phyloP scores from a whole-genome alignment of 306 rosid species.

The Malus sylvestris region DNA sequence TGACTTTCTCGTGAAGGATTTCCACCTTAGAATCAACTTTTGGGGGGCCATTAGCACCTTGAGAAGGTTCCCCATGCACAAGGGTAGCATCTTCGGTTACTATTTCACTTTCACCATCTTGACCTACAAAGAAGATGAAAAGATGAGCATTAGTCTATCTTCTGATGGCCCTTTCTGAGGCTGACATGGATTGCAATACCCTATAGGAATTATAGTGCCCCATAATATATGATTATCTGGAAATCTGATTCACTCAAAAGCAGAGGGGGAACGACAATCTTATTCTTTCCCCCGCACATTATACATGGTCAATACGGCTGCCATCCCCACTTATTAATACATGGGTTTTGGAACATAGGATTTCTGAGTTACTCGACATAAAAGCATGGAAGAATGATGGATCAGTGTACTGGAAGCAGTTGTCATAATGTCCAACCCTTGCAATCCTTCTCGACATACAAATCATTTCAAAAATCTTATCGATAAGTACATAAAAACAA shows the following conservation, averaged over 20 bases:
- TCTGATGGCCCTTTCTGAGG: neutral
- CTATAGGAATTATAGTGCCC: no score
- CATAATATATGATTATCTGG: no score
- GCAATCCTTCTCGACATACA: neutral
- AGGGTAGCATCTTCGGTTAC: conserved; percentile 48
- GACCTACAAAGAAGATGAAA: conserved; percentile 26
- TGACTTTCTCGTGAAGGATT: conserved; percentile 73
- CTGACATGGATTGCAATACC: neutral
- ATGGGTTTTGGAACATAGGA: neutral
- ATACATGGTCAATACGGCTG: neutral
- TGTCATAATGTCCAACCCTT: neutral
- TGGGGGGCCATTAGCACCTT: conserved; percentile 49
- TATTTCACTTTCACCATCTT: conserved; percentile 22
- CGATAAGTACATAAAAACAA: no score
- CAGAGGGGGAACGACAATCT: neutral
- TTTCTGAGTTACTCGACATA: neutral
- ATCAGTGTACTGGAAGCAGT: neutral
- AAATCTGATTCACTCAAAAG: neutral
- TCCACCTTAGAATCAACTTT: conserved; percentile 73
- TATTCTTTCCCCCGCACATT: neutral
- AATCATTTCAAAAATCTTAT: neutral
- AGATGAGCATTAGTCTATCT: neutral
- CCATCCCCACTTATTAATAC: neutral
- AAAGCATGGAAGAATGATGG: neutral
- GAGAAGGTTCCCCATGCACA: conserved; percentile 55